A percentile compares a stretch with the other conserved stretches of the same genome.
phyloP scores from a whole-genome alignment of 805 yeast genomes.

The Phaffomyces opuntiae region DNA sequence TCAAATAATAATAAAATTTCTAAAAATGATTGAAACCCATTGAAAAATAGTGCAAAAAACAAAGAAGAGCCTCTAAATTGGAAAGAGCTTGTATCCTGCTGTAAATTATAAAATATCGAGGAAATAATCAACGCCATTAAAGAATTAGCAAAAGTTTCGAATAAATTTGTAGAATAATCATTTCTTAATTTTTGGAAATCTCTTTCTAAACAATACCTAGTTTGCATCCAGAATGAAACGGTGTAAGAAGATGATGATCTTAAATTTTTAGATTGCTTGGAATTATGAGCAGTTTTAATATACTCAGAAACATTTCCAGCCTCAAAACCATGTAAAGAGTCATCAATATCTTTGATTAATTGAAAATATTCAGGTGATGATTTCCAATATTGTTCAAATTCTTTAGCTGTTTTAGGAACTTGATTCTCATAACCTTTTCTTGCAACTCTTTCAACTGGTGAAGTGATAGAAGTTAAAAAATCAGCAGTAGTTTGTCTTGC shows the following conservation, averaged over 20 bases:
- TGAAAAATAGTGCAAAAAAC: conserved; percentile 58
- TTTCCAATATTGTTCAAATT: conserved; percentile 42
- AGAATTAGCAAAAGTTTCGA: conserved; percentile 36
- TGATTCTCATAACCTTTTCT: conserved; percentile 33
- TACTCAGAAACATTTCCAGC: conserved; percentile 16
- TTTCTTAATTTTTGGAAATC: conserved; percentile 40
- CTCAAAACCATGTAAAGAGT: conserved; percentile 4
- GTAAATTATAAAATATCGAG: conserved; percentile 48
- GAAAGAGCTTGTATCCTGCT: conserved; percentile 35
- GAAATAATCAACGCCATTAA: conserved; percentile 46
- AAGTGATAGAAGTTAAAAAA: conserved; percentile 45
- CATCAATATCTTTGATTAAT: conserved; percentile 38
- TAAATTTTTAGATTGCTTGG: conserved; percentile 40
- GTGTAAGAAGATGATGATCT: conserved; percentile 40
- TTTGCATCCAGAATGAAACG: conserved; percentile 43
- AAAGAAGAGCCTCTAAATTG: conserved; percentile 51
- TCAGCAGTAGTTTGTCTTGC: conserved; percentile 51
- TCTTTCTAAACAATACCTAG: conserved; percentile 35
- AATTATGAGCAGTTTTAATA: conserved; percentile 34
- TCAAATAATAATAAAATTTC: conserved; percentile 50
- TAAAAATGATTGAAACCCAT: conserved; percentile 48
- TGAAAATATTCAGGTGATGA: conserved; percentile 32
- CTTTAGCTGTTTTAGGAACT: conserved; percentile 45
- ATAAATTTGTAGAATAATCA: conserved; percentile 40
- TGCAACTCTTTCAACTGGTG: conserved; percentile 39